Base-by-base conservation (phyloP, 1,139 yeast genomes). In the Diutina sp. region DNA sequence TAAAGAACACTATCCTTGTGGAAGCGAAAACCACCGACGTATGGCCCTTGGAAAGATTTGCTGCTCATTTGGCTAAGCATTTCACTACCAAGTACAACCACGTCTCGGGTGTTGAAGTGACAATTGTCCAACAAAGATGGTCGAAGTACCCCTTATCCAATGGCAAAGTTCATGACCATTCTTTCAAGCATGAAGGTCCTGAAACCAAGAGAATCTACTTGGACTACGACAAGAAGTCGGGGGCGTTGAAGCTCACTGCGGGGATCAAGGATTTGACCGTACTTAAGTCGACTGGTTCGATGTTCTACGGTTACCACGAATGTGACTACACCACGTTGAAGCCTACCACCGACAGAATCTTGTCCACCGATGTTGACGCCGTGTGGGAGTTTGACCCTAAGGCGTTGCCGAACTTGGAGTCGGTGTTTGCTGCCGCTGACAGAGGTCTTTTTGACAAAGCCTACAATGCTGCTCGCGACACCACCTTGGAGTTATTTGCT, bases 31-130 rank as follows among this genome's bases (percentile, higher is more conserved):
- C 78, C 65, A 79, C 83, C 58, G 88, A 88, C 59, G 87, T 84
- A 51, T 88, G 93, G 88, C 96, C 97, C 60, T 85, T 88, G 63
- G 97, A 90, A 76, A 77, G 87, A 58, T 90, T 89, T 71, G 97
- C 95, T 50, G 90, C 91, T 50, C 88, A 83, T 62, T 76, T 90
- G 61, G 95, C 90, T 55, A 76, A 84, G 65, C 97, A 90, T 69
- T 90, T 90, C 70, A 77, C 88, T 62, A 66, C 72, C 59, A 88
- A 87, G 67, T 90, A 90, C 73, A 60, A 77, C 21, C 96, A 89
- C 65, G 89, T 90, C 59, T 78, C 82, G 56, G 91, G 87, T 46
- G 77, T 87, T 55, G 85, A 85, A 60, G 77, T 89, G 58, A 71
- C 75, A 60, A 83, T 90, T 63, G 74, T 77, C 59, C 96, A 90